These are phyloP conservation scores for Salisapilia sapeloensis DNA, from an alignment of 352 stramenopile species.

Conservation along the genomic window DNA sequence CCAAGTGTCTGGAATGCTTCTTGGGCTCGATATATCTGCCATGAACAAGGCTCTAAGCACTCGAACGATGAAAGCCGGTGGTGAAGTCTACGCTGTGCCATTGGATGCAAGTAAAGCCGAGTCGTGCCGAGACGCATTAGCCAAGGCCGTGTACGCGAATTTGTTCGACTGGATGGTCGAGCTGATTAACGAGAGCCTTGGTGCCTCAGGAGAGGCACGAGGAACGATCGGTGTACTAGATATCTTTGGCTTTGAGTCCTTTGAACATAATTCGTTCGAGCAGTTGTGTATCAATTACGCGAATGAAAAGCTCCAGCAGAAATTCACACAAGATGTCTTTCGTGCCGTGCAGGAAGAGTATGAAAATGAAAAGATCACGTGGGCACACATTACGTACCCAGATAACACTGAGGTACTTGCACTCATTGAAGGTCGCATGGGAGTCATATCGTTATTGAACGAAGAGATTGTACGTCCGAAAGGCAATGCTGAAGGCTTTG, in stretches of 20 bases:
- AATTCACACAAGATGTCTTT: slow-evolving; percentile 71
- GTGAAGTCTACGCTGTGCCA: slow-evolving; percentile 45
- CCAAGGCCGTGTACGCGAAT: slow-evolving; percentile 89
- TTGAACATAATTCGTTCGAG: slow-evolving; percentile 84
- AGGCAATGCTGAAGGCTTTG: slow-evolving; percentile 47
- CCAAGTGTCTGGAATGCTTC: slow-evolving; percentile 18
- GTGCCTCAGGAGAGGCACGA: slow-evolving; percentile 8
- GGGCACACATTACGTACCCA: slow-evolving; percentile 61
- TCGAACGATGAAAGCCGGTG: slow-evolving; percentile 51
- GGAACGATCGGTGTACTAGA: slow-evolving; percentile 72
- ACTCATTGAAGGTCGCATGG: slow-evolving; percentile 60
- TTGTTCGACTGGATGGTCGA: slow-evolving; percentile 94
- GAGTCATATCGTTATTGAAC: slow-evolving; percentile 67
- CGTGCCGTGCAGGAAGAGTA: slow-evolving; percentile 48
- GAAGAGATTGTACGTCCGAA: slow-evolving; percentile 72
- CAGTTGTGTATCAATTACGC: slow-evolving; percentile 94
- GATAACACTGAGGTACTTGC: slow-evolving; percentile 67
- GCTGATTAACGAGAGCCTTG: slow-evolving; percentile 68
- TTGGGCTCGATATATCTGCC: slow-evolving; percentile 22
- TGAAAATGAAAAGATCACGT: slow-evolving; percentile 43
- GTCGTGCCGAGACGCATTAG: slow-evolving; percentile 83
- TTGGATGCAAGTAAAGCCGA: slow-evolving; percentile 44
- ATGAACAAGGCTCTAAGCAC: slow-evolving; percentile 43
- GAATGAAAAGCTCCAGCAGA: slow-evolving; percentile 86
- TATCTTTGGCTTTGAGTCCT: slow-evolving; percentile 85